Conservation (phyloP, 305 asterid species). For the Fraxinus dipetala region DNA sequence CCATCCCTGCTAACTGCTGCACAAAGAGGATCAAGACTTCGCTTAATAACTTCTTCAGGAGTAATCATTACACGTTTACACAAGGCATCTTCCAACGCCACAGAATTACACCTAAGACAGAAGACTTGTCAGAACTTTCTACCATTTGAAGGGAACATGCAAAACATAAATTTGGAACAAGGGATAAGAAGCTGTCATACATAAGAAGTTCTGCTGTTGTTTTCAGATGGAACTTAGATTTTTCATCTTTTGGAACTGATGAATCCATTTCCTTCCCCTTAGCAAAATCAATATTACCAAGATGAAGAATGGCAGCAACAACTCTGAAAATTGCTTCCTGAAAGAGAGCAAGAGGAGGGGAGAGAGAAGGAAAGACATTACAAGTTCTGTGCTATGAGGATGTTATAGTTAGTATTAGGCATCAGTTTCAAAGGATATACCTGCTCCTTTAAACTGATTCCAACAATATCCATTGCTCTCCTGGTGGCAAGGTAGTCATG, state of each 20-base stretch:
- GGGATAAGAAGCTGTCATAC: conserved; percentile 47
- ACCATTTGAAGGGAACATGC: conserved; percentile 30
- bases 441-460: conserved; percentile 87
- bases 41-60: conserved; percentile 96
- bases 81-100: conserved; percentile 85
- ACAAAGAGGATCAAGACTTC: conserved; percentile 96
- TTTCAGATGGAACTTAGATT: conserved; percentile 81
- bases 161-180: conserved; percentile 28
- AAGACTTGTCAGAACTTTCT: conserved; percentile 30
- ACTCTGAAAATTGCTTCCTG: conserved; percentile 99
- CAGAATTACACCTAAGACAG: conserved; percentile 75
- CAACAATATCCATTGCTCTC: conserved; percentile 97
- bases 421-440: conserved; percentile 33
- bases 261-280: conserved; percentile 93
- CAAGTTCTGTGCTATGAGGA: neutral
- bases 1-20: conserved; percentile 96
- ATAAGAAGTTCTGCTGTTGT: conserved; percentile 85
- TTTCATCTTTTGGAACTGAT: conserved; percentile 74
- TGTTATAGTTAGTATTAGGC: conserved; percentile 3
- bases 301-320: conserved; percentile 90
- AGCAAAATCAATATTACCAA: conserved; percentile 85
- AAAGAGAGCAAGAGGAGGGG: conserved; percentile 18
- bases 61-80: conserved; percentile 99
- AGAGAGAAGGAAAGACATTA: neutral
- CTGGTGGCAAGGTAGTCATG: conserved; percentile 92